Evolutionary conservation across 177 flowering plant genomes (phyloP).

Genomic region (Tripterygium wilfordii): DNA sequence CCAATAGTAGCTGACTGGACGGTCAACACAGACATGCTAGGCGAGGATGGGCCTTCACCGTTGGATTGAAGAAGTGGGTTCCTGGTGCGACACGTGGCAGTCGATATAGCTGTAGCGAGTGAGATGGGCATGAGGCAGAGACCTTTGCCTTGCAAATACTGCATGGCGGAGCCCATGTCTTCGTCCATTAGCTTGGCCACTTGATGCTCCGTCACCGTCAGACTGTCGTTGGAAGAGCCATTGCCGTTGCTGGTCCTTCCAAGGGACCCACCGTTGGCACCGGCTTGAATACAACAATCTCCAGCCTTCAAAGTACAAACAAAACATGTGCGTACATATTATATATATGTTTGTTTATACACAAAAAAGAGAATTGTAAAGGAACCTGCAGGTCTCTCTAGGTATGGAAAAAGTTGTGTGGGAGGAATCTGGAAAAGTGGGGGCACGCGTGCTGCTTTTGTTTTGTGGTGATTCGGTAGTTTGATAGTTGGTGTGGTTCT

Average conservation of each 20-base stretch:
- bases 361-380: not conserved
- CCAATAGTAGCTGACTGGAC: slow-evolving; percentile 64
- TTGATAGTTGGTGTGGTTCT: not conserved
- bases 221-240: slow-evolving; percentile 41
- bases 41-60: slow-evolving; percentile 62
- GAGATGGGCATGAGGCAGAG: slow-evolving; percentile 98
- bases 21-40: slow-evolving; percentile 67
- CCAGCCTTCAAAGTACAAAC: slow-evolving; percentile 23
- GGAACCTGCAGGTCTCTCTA: too few relatives aligned
- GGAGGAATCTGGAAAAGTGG: slow-evolving; percentile 25
- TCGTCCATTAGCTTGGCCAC: slow-evolving; percentile 93
- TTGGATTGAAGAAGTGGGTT: slow-evolving; percentile 16
- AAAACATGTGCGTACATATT: not conserved
- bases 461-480: slow-evolving; percentile 29
- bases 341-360: not conserved
- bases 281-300: slow-evolving; percentile 39
- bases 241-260: slow-evolving; percentile 25
- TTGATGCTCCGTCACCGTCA: slow-evolving; percentile 72
- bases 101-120: slow-evolving; percentile 84
- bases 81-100: slow-evolving; percentile 58
- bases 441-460: slow-evolving; percentile 51
- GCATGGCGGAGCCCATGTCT: slow-evolving; percentile 98
- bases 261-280: slow-evolving; percentile 19
- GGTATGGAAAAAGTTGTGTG: slow-evolving; percentile 1
- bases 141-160: slow-evolving; percentile 92